phyloP scores from a whole-genome alignment of 202 grass and related monocot species.

The Schoenoplectus tabernaemontani region DNA sequence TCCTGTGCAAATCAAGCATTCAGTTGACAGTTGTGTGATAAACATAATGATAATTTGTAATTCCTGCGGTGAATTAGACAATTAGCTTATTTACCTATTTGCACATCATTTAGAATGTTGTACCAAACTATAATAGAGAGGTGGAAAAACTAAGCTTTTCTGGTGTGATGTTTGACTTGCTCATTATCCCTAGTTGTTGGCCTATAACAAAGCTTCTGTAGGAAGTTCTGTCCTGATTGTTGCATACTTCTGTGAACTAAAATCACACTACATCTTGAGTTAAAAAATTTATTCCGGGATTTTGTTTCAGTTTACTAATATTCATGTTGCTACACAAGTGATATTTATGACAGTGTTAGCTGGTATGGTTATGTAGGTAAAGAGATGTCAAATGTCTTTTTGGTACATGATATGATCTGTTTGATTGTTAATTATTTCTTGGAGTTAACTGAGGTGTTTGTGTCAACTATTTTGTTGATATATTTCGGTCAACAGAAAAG shows the following conservation, averaged over 20 bases:
- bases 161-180: not conserved
- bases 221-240: not conserved
- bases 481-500: constrained; percentile 40
- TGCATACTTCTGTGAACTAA: not conserved
- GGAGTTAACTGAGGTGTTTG: not conserved
- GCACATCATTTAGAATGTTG: not conserved
- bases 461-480: not conserved
- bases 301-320: not conserved
- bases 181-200: too few species aligned
- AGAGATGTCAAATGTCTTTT: not conserved
- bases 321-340: not conserved
- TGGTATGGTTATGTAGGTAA: not conserved
- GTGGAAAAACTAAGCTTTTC: not conserved
- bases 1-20: not conserved
- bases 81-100: not conserved
- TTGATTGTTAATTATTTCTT: not conserved
- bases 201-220: not conserved
- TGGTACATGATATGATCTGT: not conserved
- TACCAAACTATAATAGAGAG: not conserved
- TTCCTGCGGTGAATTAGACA: not conserved
- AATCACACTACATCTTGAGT: not conserved
- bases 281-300: too few species aligned
- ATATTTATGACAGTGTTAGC: not conserved
- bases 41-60: not conserved
- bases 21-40: too few species aligned